Evolutionary conservation across 139 green algal species (phyloP), one percentile per base, ranked within the genome.

Genomic region (Asterochloris erici): DNA sequence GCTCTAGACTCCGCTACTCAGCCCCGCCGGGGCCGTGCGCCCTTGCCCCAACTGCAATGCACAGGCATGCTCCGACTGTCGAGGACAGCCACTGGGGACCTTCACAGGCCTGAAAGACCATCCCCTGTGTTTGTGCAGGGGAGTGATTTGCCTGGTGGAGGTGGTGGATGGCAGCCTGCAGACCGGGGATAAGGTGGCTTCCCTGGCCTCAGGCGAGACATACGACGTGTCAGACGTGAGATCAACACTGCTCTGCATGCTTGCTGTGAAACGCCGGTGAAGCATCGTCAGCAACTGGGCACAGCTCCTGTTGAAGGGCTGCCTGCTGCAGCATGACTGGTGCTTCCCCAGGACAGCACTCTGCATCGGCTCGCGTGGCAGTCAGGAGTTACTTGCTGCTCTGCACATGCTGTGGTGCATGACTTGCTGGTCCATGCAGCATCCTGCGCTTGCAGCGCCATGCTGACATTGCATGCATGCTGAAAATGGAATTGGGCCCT

Each of bases 201-300:
- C 92, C 19, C 64, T 75, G 11, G 88, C 89, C 38, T 93, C 84
- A 21, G 88, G 89, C 14, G 83, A 90, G 21, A 79, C 83, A 19
- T 96, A 95, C 71, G 93, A 97, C 38, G 89, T 96, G 9, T 79
- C 83, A 12, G 94, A 97, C 88, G 86, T 94, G 73, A 13, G 80
- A 14, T 71, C 29, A n/a, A 63, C 74, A 61, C 26, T 61, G 38
- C 62, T 13, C 13, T 83, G 62, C 17, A 81, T 24, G 19, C 69
- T 21, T 4, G 21, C 10, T 24, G 19, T 26, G 66, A 26, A 21
- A 4, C 66, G 10, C 21, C 21, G 1, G 4, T 71, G 66, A 71
- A 26, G 66, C 17, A 71, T 71, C 21, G 66, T 24, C 21, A 71
- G 66, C 9, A 26, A 9, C 21, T 71, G 6, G 66, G 10, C 21